Conservation (phyloP, 331 rosid genomes). For the Quercus tomentella region DNA sequence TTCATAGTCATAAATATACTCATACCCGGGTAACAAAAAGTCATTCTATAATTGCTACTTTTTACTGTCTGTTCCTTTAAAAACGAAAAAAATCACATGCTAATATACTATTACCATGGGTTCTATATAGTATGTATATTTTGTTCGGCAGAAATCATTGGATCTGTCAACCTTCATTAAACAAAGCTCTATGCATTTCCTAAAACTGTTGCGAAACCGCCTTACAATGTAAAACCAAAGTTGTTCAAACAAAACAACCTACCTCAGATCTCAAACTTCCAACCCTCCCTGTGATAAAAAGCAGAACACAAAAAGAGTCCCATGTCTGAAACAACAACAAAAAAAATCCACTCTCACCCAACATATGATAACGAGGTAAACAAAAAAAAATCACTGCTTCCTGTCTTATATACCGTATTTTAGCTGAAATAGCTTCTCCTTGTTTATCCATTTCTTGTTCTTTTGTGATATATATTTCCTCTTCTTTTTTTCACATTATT, state of each 20-base stretch:
- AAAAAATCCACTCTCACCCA: not conserved
- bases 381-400: too few relatives aligned
- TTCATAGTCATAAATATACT: too few relatives aligned
- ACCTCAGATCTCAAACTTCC: slow-evolving; percentile 26
- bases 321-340: slow-evolving; percentile 14
- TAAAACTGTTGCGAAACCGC: not conserved
- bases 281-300: not conserved
- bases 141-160: not conserved
- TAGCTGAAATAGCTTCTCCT: not conserved
- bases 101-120: too few relatives aligned
- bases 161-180: slow-evolving; percentile 27
- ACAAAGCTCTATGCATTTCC: not conserved
- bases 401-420: not conserved
- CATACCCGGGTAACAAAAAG: too few relatives aligned
- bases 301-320: slow-evolving; percentile 18
- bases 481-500: not conserved
- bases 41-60: too few relatives aligned
- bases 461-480: not conserved
- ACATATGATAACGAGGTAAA: slow-evolving; percentile 2
- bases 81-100: too few relatives aligned
- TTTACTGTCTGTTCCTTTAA: too few relatives aligned
- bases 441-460: not conserved
- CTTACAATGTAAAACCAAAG: not conserved
- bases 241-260: too few relatives aligned
- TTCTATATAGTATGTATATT: not conserved